Percentiles rank a stretch among this genome's conserved stretches.
These are phyloP conservation scores for Phlebiopsis flavidoalba DNA, from an alignment of 768 basidiomycete species.

Conservation along the genomic window DNA sequence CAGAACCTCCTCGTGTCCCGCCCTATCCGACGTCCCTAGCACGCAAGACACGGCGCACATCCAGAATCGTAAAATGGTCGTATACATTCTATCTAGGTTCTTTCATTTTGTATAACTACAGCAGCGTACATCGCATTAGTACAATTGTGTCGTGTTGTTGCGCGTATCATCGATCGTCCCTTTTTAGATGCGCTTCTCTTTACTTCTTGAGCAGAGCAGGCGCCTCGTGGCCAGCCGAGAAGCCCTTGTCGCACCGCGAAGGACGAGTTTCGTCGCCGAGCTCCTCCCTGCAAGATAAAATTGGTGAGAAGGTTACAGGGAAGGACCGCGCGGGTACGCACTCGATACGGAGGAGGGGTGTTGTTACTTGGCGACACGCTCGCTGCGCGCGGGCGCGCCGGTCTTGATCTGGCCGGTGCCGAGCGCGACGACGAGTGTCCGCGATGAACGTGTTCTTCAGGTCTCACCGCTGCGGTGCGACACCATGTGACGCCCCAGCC, in stretches of 20 bases:
- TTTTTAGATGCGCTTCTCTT: constrained; percentile 2
- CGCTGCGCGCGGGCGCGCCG: constrained; percentile 91
- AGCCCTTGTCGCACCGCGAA: constrained; percentile 77
- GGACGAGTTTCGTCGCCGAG: constrained; percentile 58
- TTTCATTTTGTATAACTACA: constrained; percentile 2
- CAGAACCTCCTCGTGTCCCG: no score
- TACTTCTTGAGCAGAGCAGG: constrained; percentile 65
- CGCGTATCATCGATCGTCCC: no score
- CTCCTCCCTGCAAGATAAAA: constrained; percentile 55
- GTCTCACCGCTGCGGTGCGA: constrained; percentile 99
- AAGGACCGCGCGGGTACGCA: constrained; percentile 34
- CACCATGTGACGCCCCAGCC: constrained; percentile 99
- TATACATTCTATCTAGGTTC: constrained; percentile 6
- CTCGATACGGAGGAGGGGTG: constrained; percentile 84
- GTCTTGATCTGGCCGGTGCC: constrained; percentile 97
- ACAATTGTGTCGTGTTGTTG: background rate
- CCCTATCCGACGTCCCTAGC: no score
- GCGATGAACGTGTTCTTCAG: constrained; percentile 91
- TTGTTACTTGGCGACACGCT: constrained; percentile 98
- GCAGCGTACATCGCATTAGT: background rate
- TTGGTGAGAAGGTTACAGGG: constrained; percentile 7
- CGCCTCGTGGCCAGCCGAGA: constrained; percentile 69
- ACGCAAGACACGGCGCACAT: no score
- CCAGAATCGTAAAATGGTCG: background rate
- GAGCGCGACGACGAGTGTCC: constrained; percentile 88